Percentiles rank a stretch among this genome's conserved stretches.
Conservation (phyloP, 805 yeast genomes). For the Schwanniomyces sp. region DNA sequence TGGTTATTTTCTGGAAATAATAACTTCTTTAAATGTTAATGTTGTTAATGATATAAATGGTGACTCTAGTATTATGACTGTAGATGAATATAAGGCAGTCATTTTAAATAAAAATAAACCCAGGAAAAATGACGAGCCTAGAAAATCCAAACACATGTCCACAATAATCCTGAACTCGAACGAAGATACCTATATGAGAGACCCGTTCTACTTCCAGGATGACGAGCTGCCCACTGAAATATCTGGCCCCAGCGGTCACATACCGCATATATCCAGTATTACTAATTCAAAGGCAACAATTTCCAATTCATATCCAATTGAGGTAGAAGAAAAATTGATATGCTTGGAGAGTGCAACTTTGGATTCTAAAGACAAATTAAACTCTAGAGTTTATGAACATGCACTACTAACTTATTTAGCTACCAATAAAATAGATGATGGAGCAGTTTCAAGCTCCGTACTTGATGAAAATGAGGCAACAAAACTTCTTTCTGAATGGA, state of each 20-base stretch:
- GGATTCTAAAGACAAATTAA: conserved; percentile 11
- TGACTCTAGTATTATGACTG: background rate
- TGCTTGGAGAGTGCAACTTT: conserved; percentile 8
- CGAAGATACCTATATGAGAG: background rate
- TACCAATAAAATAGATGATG: conserved; percentile 8
- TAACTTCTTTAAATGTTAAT: background rate
- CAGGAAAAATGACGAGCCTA: conserved; percentile 3
- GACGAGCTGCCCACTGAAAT: background rate
- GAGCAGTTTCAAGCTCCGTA: conserved; percentile 7
- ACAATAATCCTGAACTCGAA: background rate
- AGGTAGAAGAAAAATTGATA: conserved; percentile 2
- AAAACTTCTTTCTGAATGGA: conserved; percentile 2
- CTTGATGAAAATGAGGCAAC: conserved; percentile 4
- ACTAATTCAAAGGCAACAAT: background rate
- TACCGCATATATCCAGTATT: conserved; percentile 5
- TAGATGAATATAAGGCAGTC: conserved; percentile 1
- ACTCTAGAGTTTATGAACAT: conserved; percentile 17
- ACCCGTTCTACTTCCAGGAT: background rate
- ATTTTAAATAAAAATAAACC: conserved; percentile 3
- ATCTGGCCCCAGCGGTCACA: background rate
- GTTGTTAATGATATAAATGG: conserved; percentile 1
- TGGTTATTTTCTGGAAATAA: conserved; percentile 1
- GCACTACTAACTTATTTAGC: conserved; percentile 14
- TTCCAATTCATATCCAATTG: background rate
- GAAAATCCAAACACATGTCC: conserved; percentile 5